Conservation (phyloP, 345 rosid genomes). For the Diplotaxis tenuifolia region DNA sequence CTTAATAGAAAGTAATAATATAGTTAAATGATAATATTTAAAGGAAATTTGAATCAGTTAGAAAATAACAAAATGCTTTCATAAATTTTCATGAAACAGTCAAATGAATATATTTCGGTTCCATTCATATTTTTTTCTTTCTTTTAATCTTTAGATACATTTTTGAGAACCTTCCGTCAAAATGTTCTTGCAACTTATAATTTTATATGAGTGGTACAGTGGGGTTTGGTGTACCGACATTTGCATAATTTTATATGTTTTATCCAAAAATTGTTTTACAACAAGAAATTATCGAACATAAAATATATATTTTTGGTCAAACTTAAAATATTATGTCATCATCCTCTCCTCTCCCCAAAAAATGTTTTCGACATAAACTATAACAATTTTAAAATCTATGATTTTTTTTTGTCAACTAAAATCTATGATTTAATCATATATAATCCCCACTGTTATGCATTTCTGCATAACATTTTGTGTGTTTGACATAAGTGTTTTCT, state of each 20-base stretch:
- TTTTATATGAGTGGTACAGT: constrained; percentile 9
- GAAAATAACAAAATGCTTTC: not conserved
- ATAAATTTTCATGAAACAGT: not conserved
- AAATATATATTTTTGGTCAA: too few species aligned
- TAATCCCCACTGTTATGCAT: not conserved
- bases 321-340: not conserved
- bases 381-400: not conserved
- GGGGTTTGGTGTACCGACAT: constrained; percentile 40
- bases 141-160: not conserved
- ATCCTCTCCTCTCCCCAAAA: not conserved
- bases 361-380: not conserved
- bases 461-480: not conserved
- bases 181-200: not conserved
- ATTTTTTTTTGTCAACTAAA: too few species aligned
- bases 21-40: not conserved
- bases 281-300: not conserved
- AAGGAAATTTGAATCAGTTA: not conserved
- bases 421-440: not conserved
- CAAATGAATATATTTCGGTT: not conserved
- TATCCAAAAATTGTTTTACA: not conserved
- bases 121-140: not conserved
- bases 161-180: not conserved
- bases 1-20: too few species aligned
- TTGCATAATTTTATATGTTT: not conserved
- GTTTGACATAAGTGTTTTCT: not conserved